Percentiles rank a stretch among this genome's conserved stretches.
Conservation (phyloP, 1,139 yeast species). For the Hansenula lynferdii region DNA sequence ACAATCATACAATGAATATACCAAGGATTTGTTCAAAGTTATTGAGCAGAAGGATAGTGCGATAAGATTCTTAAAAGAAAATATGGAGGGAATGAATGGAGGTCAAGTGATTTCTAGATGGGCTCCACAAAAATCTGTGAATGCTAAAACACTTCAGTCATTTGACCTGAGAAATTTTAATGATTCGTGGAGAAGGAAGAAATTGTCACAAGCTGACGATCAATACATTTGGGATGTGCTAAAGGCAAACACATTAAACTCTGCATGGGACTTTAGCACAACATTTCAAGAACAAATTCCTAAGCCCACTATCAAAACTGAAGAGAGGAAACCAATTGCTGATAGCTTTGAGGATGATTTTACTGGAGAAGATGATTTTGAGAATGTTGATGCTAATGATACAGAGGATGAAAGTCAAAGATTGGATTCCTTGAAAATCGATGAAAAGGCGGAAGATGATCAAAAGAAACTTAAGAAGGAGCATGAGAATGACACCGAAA, state of each 20-base stretch:
- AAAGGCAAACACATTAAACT: conserved; percentile 5
- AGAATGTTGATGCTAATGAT: conserved; percentile 1
- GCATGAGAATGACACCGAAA: background rate
- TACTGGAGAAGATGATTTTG: conserved; percentile 1
- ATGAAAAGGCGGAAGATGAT: background rate
- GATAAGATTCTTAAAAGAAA: conserved; percentile 21
- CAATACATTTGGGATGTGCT: conserved; percentile 19
- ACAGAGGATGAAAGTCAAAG: background rate
- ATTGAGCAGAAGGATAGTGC: conserved; percentile 18
- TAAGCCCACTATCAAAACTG: background rate
- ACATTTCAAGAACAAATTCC: conserved; percentile 6
- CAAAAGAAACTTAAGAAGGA: background rate
- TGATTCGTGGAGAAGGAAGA: conserved; percentile 13
- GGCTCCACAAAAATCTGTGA: conserved; percentile 25
- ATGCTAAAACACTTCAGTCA: conserved; percentile 10
- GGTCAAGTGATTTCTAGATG: conserved; percentile 19
- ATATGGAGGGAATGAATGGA: conserved; percentile 22
- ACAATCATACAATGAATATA: conserved; percentile 15
- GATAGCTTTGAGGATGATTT: conserved; percentile 1
- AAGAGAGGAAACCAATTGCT: background rate
- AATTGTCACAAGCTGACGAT: conserved; percentile 6
- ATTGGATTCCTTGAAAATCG: conserved; percentile 3
- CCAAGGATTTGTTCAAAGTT: conserved; percentile 12
- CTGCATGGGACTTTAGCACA: conserved; percentile 12
- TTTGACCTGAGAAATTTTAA: conserved; percentile 14